These are phyloP conservation scores for Apocynum venetum DNA, from an alignment of 257 asterid species.

Conservation along the genomic window DNA sequence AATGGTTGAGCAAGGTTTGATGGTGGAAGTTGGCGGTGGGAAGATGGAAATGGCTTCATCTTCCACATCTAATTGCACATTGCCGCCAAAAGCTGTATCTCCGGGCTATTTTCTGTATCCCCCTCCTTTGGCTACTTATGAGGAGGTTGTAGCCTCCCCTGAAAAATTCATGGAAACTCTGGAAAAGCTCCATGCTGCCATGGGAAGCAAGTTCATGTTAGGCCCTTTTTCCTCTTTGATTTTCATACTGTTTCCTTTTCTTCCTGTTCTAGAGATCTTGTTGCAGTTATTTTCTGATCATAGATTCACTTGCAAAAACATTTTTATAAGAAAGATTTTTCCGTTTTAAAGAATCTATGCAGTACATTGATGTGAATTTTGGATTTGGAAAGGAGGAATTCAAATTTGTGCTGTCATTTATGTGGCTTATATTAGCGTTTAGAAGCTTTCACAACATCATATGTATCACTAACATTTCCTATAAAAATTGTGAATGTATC, in stretches of 20 bases:
- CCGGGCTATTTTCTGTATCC: constrained; percentile 55
- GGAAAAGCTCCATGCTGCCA: constrained; percentile 64
- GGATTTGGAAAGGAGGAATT: not conserved
- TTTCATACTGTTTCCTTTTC: not conserved
- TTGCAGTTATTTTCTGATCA: not conserved
- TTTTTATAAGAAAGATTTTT: not conserved
- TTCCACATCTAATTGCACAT: constrained; percentile 21
- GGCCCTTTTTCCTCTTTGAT: constrained; percentile 13
- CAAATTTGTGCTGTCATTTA: not conserved
- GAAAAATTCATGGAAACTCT: constrained; percentile 52
- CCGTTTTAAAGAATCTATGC: not conserved
- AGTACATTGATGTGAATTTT: not conserved
- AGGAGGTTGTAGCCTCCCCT: constrained; percentile 50
- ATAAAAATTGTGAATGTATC: not conserved
- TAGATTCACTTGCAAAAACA: not conserved
- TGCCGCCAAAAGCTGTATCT: constrained; percentile 28
- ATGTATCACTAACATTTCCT: not conserved
- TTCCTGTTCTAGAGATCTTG: not conserved
- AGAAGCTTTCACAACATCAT: not conserved
- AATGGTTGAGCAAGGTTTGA: constrained; percentile 34
- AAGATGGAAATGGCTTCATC: constrained; percentile 31
- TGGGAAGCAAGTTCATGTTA: constrained; percentile 91
- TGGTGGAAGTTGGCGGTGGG: constrained; percentile 32
- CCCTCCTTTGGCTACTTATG: constrained; percentile 56
- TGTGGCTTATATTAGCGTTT: not conserved